A percentile compares a stretch with the other conserved stretches of the same genome.
Evolutionary conservation across 1,284 basidiomycete species (phyloP).

Genomic region (Lentinus polychrous): DNA sequence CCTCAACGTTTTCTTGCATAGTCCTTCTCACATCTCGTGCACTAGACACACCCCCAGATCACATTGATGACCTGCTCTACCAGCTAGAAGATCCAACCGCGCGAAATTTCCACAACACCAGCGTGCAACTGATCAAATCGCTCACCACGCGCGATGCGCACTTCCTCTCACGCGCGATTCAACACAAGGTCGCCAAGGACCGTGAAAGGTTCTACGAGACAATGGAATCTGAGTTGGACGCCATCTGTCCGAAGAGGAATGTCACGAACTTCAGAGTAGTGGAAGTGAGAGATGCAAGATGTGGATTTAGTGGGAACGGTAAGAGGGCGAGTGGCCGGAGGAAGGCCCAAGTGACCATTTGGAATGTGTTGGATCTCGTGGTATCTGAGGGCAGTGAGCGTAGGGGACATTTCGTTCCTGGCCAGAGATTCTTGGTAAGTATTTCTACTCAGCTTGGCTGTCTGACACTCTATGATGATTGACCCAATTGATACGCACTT

Average conservation of each 20-base stretch:
- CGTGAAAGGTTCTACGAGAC: conserved; percentile 46
- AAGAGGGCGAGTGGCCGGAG: conserved; percentile 43
- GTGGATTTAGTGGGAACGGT: conserved; percentile 15
- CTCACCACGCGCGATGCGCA: conserved; percentile 44
- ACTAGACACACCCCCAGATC: conserved; percentile 45
- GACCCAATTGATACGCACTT: not conserved
- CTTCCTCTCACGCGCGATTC: conserved; percentile 57
- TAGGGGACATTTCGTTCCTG: conserved; percentile 49
- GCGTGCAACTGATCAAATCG: conserved; percentile 28
- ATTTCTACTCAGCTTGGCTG: not conserved
- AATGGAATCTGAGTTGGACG: conserved; percentile 66
- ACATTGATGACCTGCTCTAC: conserved; percentile 61
- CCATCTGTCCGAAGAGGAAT: conserved; percentile 67
- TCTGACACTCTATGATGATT: not conserved
- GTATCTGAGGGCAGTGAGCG: conserved; percentile 43
- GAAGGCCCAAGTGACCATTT: conserved; percentile 73
- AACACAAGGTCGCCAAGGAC: conserved; percentile 43
- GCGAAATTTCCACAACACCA: conserved; percentile 8
- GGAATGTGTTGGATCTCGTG: conserved; percentile 64
- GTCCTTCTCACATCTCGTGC: not conserved
- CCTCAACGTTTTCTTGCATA: no score
- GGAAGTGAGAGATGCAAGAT: conserved; percentile 65
- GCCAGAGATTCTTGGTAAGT: conserved; percentile 66
- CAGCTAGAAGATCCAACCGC: conserved; percentile 49
- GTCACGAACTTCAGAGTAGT: conserved; percentile 81